Percentiles rank a stretch among this genome's conserved stretches.
These are phyloP conservation scores for Magnusiomyces suaveolens DNA, from an alignment of 1,139 yeast species.

Conservation along the genomic window DNA sequence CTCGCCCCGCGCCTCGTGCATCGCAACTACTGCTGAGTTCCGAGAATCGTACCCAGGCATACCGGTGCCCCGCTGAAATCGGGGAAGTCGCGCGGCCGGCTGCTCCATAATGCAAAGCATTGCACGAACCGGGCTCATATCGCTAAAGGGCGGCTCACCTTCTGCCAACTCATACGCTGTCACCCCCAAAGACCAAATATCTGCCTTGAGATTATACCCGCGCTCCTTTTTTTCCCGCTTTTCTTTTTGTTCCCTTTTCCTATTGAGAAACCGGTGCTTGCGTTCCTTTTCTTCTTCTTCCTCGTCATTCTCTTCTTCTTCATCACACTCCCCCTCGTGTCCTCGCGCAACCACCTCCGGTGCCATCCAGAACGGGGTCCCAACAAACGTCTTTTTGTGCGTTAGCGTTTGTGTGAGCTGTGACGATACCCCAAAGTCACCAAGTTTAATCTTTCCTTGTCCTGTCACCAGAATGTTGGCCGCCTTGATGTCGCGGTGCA, in stretches of 20 bases:
- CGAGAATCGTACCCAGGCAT: conserved; percentile 1
- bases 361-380: conserved; percentile 99
- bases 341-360: conserved; percentile 57
- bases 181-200: conserved; percentile 83
- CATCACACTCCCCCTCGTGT: background rate
- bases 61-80: conserved; percentile 18
- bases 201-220: conserved; percentile 82
- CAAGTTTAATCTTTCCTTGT: conserved; percentile 73
- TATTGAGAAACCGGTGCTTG: background rate
- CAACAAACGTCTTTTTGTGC: conserved; percentile 82
- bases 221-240: conserved; percentile 21
- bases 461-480: conserved; percentile 67
- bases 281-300: background rate
- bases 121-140: conserved; percentile 63
- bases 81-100: conserved; percentile 53
- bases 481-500: conserved; percentile 80
- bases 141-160: conserved; percentile 63
- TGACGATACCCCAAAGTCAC: conserved; percentile 94
- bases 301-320: background rate
- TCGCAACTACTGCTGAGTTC: background rate
- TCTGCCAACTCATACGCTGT: conserved; percentile 85
- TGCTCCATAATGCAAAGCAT: conserved; percentile 60
- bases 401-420: conserved; percentile 72
- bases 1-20: background rate
- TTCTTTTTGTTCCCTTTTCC: background rate